phyloP scores from a whole-genome alignment of 2,329 filamentous ascomycete species.

The Pseudogymnoascus sp. region DNA sequence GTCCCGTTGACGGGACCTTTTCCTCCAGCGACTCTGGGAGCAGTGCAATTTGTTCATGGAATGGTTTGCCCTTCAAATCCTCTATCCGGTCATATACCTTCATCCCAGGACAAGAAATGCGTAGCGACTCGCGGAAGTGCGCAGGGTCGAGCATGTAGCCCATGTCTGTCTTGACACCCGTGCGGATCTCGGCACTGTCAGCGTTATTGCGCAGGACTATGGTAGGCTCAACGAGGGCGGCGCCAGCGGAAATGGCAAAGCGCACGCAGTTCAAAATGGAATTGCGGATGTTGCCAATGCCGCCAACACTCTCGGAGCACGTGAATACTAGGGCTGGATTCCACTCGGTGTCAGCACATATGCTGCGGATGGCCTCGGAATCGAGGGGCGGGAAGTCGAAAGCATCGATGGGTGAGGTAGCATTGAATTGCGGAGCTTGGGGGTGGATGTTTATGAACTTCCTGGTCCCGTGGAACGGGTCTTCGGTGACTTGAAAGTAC shows the following conservation, averaged over 20 bases:
- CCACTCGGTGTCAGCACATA: constrained; percentile 28
- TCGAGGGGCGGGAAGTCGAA: constrained; percentile 33
- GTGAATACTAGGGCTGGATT: constrained; percentile 31
- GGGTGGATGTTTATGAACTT: not conserved
- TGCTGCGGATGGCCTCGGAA: constrained; percentile 27
- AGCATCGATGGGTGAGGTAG: constrained; percentile 13
- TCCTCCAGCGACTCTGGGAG: constrained; percentile 19
- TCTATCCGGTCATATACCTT: constrained; percentile 19
- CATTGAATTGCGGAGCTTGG: not conserved
- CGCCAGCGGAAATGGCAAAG: constrained; percentile 33
- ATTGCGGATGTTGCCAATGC: constrained; percentile 33
- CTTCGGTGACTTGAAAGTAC: not conserved
- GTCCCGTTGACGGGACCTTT: constrained; percentile 16
- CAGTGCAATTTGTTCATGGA: constrained; percentile 18
- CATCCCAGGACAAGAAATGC: constrained; percentile 22
- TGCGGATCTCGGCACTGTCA: constrained; percentile 21
- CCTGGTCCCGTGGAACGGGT: not conserved
- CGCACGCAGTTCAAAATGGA: constrained; percentile 35
- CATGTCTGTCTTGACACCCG: constrained; percentile 13
- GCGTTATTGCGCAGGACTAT: constrained; percentile 29
- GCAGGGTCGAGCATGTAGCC: constrained; percentile 23
- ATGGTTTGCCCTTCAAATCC: constrained; percentile 11
- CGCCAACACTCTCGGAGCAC: constrained; percentile 33
- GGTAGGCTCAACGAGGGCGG: constrained; percentile 29
- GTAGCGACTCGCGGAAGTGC: constrained; percentile 22